These are phyloP conservation scores for Ophiostoma sp. DNA, from an alignment of 2,329 filamentous ascomycete genomes.

Conservation along the genomic window DNA sequence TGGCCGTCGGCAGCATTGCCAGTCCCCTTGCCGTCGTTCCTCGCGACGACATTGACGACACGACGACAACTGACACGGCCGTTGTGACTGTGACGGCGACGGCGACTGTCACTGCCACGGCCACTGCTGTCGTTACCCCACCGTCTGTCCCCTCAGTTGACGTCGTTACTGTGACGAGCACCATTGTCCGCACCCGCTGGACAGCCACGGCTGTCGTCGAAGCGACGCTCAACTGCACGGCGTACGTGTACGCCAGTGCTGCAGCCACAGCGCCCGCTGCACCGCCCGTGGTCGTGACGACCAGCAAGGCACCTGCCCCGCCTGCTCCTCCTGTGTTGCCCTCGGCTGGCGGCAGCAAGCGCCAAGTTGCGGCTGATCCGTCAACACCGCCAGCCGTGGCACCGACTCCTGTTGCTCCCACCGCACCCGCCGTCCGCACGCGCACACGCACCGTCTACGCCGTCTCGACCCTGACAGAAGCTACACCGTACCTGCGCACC, in stretches of 20 bases:
- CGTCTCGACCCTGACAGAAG: conserved; percentile 27
- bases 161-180: conserved; percentile 26
- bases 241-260: background rate
- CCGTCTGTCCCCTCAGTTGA: background rate
- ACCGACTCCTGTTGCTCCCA: background rate
- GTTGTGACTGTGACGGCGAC: conserved; percentile 11
- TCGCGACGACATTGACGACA: background rate
- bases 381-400: background rate
- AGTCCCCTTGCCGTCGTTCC: background rate
- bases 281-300: conserved; percentile 13
- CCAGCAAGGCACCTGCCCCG: background rate
- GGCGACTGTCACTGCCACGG: background rate
- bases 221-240: conserved; percentile 20
- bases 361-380: background rate
- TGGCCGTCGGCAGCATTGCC: conserved; percentile 1
- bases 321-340: background rate
- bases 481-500: conserved; percentile 26
- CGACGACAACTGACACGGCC: background rate
- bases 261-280: background rate
- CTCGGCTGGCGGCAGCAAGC: background rate
- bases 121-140: background rate
- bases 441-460: conserved; percentile 29
- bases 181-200: conserved; percentile 29
- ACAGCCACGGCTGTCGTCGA: conserved; percentile 18
- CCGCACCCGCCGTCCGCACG: conserved; percentile 7